These are phyloP conservation scores for Gossypium arboreum DNA, from an alignment of 345 rosid genomes.

Conservation along the genomic window DNA sequence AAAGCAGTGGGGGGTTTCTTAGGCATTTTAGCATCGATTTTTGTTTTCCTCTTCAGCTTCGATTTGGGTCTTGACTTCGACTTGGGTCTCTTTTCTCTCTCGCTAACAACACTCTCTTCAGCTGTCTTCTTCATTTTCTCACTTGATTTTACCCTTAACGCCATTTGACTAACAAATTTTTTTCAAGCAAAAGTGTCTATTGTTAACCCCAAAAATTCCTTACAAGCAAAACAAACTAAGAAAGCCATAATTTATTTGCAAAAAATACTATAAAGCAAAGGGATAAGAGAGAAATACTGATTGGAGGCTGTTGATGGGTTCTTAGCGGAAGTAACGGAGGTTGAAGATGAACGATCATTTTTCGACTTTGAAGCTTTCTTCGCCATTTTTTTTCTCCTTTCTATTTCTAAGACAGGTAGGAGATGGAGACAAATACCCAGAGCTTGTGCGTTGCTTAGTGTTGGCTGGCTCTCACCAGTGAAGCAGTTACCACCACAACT, in stretches of 20 bases:
- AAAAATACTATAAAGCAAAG: neutral
- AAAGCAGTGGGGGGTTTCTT: conserved; percentile 95
- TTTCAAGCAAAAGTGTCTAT: neutral
- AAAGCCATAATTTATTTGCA: neutral
- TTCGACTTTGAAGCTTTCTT: neutral
- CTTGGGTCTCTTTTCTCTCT: neutral
- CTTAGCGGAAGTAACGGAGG: neutral
- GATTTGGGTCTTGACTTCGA: conserved; percentile 20
- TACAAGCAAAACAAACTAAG: neutral
- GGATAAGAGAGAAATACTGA: neutral
- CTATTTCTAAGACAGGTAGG: neutral
- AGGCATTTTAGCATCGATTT: conserved; percentile 59
- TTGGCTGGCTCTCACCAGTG: neutral
- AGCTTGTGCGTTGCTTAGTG: neutral
- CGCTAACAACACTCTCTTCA: neutral
- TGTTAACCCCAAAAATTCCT: neutral
- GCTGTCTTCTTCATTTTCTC: conserved; percentile 10
- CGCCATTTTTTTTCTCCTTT: neutral
- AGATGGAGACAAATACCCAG: neutral
- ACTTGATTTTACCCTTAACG: neutral
- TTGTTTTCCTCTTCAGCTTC: conserved; percentile 33
- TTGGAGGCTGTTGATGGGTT: neutral
- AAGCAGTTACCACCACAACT: neutral
- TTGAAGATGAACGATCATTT: neutral
- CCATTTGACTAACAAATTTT: neutral